Evolutionary conservation across 73 alveolate species (phyloP).

Genomic region (Symbiodinium natans): DNA sequence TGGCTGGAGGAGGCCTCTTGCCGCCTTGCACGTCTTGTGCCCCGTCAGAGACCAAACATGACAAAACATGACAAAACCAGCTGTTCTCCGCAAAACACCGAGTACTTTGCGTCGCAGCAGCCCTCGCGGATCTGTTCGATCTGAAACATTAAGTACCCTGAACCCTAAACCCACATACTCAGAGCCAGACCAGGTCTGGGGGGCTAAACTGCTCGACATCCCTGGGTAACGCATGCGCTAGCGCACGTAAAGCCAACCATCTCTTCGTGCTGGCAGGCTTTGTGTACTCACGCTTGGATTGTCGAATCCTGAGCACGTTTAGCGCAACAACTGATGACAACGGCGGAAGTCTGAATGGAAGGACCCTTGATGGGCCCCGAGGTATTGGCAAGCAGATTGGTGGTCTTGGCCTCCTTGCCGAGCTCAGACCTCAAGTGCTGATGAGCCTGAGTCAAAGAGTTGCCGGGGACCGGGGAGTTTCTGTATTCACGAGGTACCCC

Average conservation of each 20-base stretch:
- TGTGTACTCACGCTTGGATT: neutral
- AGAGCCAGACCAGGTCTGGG: neutral
- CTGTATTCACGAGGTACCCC: neutral
- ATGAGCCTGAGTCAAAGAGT: too few relatives aligned
- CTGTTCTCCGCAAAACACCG: neutral
- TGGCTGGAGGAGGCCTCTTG: neutral
- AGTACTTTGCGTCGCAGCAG: neutral
- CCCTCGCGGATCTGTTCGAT: neutral
- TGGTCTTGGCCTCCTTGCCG: neutral
- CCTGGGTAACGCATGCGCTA: too few relatives aligned
- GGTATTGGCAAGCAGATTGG: constrained; percentile 19
- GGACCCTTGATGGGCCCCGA: neutral
- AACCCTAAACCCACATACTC: neutral
- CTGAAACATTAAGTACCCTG: neutral
- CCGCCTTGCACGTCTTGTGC: neutral
- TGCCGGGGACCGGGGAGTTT: too few relatives aligned
- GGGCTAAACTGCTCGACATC: too few relatives aligned
- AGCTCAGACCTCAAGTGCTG: neutral
- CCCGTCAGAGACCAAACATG: neutral
- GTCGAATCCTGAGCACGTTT: neutral
- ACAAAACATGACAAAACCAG: neutral
- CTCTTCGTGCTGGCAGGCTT: too few relatives aligned
- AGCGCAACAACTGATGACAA: neutral
- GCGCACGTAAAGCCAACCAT: too few relatives aligned
- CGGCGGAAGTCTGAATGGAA: neutral